Percentiles rank a stretch among this genome's conserved stretches.
phyloP scores from a whole-genome alignment of 1,284 basidiomycete genomes.

The Papiliotrema laurentii region DNA sequence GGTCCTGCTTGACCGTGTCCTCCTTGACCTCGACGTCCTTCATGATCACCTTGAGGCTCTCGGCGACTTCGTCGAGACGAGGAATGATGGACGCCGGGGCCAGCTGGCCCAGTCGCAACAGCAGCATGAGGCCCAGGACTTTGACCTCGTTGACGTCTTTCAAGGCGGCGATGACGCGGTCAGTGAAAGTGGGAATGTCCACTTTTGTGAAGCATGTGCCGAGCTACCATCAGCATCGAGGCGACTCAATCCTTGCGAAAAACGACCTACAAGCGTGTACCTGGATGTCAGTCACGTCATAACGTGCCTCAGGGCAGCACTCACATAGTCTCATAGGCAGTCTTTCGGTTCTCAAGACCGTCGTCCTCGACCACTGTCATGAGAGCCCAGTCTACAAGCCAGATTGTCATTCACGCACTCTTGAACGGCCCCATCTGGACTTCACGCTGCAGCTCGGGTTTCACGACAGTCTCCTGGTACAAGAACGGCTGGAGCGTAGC shows the following conservation, averaged over 20 bases:
- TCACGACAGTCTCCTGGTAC: conserved; percentile 78
- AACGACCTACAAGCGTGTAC: conserved; percentile 67
- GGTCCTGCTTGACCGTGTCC: conserved; percentile 94
- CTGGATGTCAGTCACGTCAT: not conserved
- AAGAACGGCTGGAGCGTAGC: conserved; percentile 70
- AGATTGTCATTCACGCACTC: conserved; percentile 51
- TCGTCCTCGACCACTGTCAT: conserved; percentile 42
- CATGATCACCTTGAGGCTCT: conserved; percentile 78
- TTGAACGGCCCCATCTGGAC: conserved; percentile 99
- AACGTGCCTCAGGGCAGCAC: not conserved
- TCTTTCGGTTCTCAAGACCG: conserved; percentile 60
- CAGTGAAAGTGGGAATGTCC: conserved; percentile 78
- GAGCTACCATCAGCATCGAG: conserved; percentile 10
- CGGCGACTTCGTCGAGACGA: conserved; percentile 78
- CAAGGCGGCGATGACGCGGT: conserved; percentile 75
- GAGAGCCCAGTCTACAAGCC: not conserved
- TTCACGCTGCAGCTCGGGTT: conserved; percentile 76
- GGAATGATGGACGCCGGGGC: conserved; percentile 76
- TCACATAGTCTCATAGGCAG: conserved; percentile 92
- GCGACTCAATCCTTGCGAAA: not conserved
- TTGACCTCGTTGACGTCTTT: conserved; percentile 95
- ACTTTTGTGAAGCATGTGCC: conserved; percentile 75
- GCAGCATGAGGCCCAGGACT: conserved; percentile 90
- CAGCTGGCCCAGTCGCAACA: conserved; percentile 82
- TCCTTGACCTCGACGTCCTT: conserved; percentile 85